These are phyloP conservation scores for Teunomyces panamensis DNA, from an alignment of 805 yeast species.

Conservation along the genomic window DNA sequence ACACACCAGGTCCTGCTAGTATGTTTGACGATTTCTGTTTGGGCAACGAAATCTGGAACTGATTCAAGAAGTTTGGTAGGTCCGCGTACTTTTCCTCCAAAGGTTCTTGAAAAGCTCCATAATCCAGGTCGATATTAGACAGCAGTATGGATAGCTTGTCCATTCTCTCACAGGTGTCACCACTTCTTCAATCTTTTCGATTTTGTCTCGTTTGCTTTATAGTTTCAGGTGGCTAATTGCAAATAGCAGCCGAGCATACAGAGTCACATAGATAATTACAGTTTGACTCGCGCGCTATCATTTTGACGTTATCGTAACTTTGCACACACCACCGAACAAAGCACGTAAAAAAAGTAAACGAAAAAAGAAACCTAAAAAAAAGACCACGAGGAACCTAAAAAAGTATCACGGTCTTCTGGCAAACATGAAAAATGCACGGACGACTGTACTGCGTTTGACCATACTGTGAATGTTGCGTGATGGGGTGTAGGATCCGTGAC, in stretches of 20 bases:
- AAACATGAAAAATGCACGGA: neutral
- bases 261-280: constrained; percentile 1
- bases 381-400: neutral
- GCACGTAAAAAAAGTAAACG: neutral
- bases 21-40: neutral
- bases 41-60: constrained; percentile 17
- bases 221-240: neutral
- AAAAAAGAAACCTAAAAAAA: neutral
- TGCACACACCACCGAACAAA: neutral
- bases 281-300: constrained; percentile 3
- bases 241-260: neutral
- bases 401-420: neutral
- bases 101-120: constrained; percentile 3
- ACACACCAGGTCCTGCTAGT: constrained; percentile 2
- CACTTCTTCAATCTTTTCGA: neutral
- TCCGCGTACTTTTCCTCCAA: constrained; percentile 14
- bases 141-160: neutral
- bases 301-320: neutral
- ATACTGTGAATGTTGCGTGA: neutral
- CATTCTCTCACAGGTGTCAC: neutral
- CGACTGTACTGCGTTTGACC: too few species aligned
- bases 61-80: constrained; percentile 18
- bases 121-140: neutral
- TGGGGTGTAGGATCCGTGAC: neutral
- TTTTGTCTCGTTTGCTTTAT: neutral